Percentiles rank a stretch among this genome's conserved stretches.
These are phyloP conservation scores for Mycena polygramma DNA, from an alignment of 768 basidiomycete genomes.

Conservation along the genomic window DNA sequence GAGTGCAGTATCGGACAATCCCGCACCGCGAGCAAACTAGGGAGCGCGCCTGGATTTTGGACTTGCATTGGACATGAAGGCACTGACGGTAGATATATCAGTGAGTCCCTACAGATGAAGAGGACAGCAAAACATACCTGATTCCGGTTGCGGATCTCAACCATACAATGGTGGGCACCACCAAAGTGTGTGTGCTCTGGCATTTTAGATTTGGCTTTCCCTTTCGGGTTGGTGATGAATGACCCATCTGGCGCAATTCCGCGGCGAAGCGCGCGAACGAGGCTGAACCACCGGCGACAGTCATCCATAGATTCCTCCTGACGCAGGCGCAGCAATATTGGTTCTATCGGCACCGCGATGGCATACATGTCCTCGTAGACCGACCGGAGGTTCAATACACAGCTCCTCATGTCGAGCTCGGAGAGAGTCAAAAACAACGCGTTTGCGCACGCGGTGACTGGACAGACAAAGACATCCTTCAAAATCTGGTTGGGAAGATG, in stretches of 20 bases:
- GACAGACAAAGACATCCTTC: too few species aligned
- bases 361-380: too few species aligned
- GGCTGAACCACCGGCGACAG: not conserved
- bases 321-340: too few species aligned
- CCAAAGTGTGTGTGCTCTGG: not conserved
- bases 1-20: not conserved
- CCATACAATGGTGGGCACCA: not conserved
- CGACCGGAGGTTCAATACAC: too few species aligned
- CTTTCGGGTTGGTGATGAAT: not conserved
- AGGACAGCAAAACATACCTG: not conserved
- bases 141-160: slow-evolving; percentile 11
- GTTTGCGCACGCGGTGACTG: too few species aligned
- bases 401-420: too few species aligned
- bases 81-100: not conserved
- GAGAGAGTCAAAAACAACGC: too few species aligned
- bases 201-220: not conserved
- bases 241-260: not conserved
- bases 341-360: too few species aligned
- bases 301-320: not conserved
- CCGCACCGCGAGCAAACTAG: too few species aligned
- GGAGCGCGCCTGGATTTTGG: not conserved
- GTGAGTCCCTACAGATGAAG: too few species aligned
- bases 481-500: too few species aligned
- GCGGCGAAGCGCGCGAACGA: not conserved
- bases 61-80: not conserved